Evolutionary conservation across 106 monocot genomes (phyloP).

Genomic region (Cymbidium sinense): DNA sequence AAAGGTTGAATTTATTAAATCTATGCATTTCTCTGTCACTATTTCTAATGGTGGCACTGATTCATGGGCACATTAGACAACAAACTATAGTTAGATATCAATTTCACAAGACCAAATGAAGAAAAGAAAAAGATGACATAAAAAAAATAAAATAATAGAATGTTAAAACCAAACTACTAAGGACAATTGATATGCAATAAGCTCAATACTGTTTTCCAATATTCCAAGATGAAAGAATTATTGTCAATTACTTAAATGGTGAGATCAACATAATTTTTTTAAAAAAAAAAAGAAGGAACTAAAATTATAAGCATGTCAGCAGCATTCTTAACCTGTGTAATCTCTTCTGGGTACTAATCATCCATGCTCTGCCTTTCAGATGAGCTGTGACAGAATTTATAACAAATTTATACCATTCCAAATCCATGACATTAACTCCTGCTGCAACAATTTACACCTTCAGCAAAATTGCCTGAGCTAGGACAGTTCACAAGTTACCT

Average conservation of each 20-base stretch:
- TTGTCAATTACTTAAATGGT: neutral
- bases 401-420: conserved; percentile 59
- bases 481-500: conserved; percentile 91
- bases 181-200: neutral
- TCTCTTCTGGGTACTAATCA: conserved; percentile 83
- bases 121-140: neutral
- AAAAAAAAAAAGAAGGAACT: neutral
- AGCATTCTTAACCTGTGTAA: conserved; percentile 47
- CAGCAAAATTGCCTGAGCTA: conserved; percentile 76
- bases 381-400: conserved; percentile 67
- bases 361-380: conserved; percentile 62
- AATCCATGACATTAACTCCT: conserved; percentile 87
- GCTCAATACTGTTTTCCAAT: neutral
- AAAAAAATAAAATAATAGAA: neutral
- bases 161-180: neutral
- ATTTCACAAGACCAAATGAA: neutral
- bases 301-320: neutral
- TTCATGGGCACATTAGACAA: neutral
- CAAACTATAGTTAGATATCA: neutral
- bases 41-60: conserved; percentile 91
- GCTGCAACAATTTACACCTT: conserved; percentile 91
- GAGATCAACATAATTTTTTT: neutral
- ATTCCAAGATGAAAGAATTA: neutral
- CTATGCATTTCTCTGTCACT: conserved; percentile 53
- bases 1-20: neutral